These are phyloP conservation scores for Penicillium sp. DNA, from an alignment of 2,329 filamentous ascomycete genomes.

Conservation along the genomic window DNA sequence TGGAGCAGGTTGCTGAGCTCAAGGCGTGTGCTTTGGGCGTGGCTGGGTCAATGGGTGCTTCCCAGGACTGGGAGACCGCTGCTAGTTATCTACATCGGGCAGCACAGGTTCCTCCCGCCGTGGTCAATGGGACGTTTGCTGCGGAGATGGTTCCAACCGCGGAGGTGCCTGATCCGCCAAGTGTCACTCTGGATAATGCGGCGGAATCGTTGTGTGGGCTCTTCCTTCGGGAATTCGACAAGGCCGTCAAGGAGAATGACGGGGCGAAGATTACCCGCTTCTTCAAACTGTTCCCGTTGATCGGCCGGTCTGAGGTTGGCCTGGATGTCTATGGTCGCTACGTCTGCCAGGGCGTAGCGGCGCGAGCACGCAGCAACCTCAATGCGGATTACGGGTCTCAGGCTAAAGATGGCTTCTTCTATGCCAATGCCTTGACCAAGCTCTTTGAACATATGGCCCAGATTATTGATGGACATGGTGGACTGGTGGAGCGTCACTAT, in stretches of 20 bases:
- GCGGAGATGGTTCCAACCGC: slow-evolving; percentile 92
- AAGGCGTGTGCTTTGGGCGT: slow-evolving; percentile 96
- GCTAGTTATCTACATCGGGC: slow-evolving; percentile 87
- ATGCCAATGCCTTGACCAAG: slow-evolving; percentile 86
- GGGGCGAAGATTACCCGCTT: slow-evolving; percentile 90
- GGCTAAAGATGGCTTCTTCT: slow-evolving; percentile 82
- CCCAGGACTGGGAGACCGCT: slow-evolving; percentile 98
- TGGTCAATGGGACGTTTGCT: slow-evolving; percentile 84
- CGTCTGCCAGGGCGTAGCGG: slow-evolving; percentile 92
- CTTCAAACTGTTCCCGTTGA: slow-evolving; percentile 96
- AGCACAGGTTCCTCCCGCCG: slow-evolving; percentile 76
- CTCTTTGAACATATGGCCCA: slow-evolving; percentile 97
- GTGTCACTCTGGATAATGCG: slow-evolving; percentile 82
- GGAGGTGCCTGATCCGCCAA: slow-evolving; percentile 90
- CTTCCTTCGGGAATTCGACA: slow-evolving; percentile 94
- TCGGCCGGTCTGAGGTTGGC: slow-evolving; percentile 85
- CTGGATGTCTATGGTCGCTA: slow-evolving; percentile 95
- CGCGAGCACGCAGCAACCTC: slow-evolving; percentile 78
- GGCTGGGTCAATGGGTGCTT: slow-evolving; percentile 93
- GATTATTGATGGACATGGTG: slow-evolving; percentile 90
- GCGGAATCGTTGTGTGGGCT: slow-evolving; percentile 88
- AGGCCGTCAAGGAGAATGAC: slow-evolving; percentile 84
- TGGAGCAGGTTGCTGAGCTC: slow-evolving; percentile 95
- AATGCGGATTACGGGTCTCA: slow-evolving; percentile 69
- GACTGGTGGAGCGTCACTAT: slow-evolving; percentile 91